These are phyloP conservation scores for Moniliella sp. DNA, from an alignment of 1,284 basidiomycete genomes.

Conservation along the genomic window DNA sequence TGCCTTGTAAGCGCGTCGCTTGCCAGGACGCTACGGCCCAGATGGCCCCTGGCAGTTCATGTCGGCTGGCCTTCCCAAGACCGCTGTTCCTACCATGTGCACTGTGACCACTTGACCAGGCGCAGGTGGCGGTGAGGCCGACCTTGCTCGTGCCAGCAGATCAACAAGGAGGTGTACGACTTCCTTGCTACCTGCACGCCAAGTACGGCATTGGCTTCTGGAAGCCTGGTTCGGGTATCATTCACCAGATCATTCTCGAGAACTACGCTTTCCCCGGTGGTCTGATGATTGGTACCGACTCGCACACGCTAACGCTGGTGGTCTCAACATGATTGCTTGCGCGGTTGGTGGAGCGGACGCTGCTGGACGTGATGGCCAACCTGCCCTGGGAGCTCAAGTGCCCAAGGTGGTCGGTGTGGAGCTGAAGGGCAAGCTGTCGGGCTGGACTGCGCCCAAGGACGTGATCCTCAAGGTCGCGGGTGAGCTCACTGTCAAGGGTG, in stretches of 20 bases:
- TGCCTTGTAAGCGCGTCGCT: constrained; percentile 66
- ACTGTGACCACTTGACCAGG: constrained; percentile 99
- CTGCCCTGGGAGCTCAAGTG: constrained; percentile 98
- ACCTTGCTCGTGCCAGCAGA: constrained; percentile 74
- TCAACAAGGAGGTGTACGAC: constrained; percentile 98
- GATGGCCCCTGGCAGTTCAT: constrained; percentile 98
- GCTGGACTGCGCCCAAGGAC: constrained; percentile 91
- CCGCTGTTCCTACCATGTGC: constrained; percentile 75
- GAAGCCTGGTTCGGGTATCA: constrained; percentile 87
- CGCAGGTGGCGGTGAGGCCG: constrained; percentile 80
- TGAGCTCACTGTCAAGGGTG: constrained; percentile 34
- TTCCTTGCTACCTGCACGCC: constrained; percentile 93
- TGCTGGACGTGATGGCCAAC: constrained; percentile 89
- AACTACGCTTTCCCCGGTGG: constrained; percentile 98
- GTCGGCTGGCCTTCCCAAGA: constrained; percentile 69
- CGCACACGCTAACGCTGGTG: constrained; percentile 95
- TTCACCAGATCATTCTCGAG: constrained; percentile 53
- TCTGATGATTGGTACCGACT: constrained; percentile 98
- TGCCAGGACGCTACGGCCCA: constrained; percentile 99
- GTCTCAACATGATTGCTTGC: constrained; percentile 93
- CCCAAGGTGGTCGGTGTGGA: constrained; percentile 94
- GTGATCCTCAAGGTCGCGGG: constrained; percentile 33
- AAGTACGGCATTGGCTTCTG: constrained; percentile 99
- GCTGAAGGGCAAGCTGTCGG: constrained; percentile 75
- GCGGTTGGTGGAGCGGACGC: constrained; percentile 98